Evolutionary conservation across 805 yeast species (phyloP).

Genomic region (Kluyveromyces siamensis): DNA sequence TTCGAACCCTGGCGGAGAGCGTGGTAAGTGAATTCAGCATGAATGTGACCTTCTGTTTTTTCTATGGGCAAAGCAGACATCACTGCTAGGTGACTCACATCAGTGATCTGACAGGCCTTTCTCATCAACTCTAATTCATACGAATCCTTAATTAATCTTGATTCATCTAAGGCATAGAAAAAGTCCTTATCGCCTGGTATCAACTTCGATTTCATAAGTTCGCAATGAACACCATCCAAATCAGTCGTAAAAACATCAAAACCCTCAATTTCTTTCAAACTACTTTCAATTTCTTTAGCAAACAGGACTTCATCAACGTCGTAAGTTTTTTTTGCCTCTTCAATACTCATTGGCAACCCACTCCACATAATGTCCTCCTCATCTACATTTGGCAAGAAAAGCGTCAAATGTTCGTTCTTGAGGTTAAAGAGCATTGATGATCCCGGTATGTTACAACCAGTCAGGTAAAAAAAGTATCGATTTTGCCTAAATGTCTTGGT

Average conservation of each 20-base stretch:
- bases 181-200: slow-evolving; percentile 39
- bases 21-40: slow-evolving; percentile 92
- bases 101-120: slow-evolving; percentile 78
- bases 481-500: slow-evolving; percentile 75
- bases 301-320: slow-evolving; percentile 81
- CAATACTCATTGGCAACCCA: slow-evolving; percentile 67
- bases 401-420: slow-evolving; percentile 44
- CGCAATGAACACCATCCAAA: slow-evolving; percentile 36
- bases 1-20: slow-evolving; percentile 91
- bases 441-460: slow-evolving; percentile 79
- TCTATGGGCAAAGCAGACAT: slow-evolving; percentile 91
- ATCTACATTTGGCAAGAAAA: slow-evolving; percentile 79
- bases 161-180: slow-evolving; percentile 74
- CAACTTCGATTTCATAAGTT: slow-evolving; percentile 30
- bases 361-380: slow-evolving; percentile 94
- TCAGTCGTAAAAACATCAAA: slow-evolving; percentile 42
- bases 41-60: slow-evolving; percentile 79
- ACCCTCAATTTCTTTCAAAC: slow-evolving; percentile 25
- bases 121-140: slow-evolving; percentile 70
- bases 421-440: slow-evolving; percentile 55
- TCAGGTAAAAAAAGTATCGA: slow-evolving; percentile 78
- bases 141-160: slow-evolving; percentile 76
- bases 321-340: slow-evolving; percentile 53
- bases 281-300: slow-evolving; percentile 38
- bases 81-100: slow-evolving; percentile 80